phyloP scores from a whole-genome alignment of 2,329 filamentous ascomycete genomes.

The Mycosphaerella sp. region DNA sequence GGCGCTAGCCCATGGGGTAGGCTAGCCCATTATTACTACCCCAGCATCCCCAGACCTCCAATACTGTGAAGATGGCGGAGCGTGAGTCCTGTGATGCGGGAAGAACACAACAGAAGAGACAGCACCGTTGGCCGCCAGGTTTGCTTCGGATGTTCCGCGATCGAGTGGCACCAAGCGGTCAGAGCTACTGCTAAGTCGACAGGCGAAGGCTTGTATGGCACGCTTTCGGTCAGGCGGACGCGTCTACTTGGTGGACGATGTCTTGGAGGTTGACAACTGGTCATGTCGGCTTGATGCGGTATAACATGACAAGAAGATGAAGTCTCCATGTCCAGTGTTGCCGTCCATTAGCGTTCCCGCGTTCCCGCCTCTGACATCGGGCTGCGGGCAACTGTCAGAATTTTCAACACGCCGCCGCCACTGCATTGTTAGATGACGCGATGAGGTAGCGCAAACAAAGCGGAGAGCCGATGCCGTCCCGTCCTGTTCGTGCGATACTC shows the following conservation, averaged over 20 bases:
- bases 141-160: neutral
- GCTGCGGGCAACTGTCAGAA: neutral
- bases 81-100: neutral
- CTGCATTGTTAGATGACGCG: neutral
- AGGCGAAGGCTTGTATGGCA: neutral
- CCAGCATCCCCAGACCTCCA: no score
- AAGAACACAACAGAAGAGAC: neutral
- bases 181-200: neutral
- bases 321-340: neutral
- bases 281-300: conserved; percentile 2
- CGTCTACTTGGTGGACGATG: conserved; percentile 6
- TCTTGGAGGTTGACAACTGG: neutral
- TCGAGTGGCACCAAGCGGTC: neutral
- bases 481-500: neutral
- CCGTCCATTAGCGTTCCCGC: neutral
- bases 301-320: neutral
- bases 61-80: neutral
- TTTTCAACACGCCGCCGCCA: neutral
- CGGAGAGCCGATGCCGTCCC: neutral
- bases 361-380: neutral
- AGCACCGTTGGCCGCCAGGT: neutral
- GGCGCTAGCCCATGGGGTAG: neutral
- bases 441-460: neutral
- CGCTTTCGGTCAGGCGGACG: conserved; percentile 1
- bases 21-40: neutral